These are phyloP conservation scores for Phytophthora niederhauseri DNA, from an alignment of 352 stramenopile genomes.

Conservation along the genomic window DNA sequence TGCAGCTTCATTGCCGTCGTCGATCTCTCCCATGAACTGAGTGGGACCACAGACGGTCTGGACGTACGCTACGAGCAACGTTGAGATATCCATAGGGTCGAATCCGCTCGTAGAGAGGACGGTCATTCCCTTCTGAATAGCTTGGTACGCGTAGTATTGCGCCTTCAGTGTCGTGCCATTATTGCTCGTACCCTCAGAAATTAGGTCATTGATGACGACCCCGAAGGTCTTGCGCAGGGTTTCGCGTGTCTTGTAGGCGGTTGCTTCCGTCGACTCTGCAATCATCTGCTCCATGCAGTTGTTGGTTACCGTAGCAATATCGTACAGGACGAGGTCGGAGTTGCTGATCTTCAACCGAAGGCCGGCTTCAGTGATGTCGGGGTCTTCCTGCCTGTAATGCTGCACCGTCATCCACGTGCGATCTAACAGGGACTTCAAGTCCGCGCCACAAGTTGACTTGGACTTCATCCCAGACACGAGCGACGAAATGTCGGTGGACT, in stretches of 20 bases:
- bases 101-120: conserved; percentile 41
- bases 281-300: conserved; percentile 28
- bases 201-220: conserved; percentile 48
- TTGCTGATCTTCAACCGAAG: conserved; percentile 44
- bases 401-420: conserved; percentile 39
- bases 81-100: conserved; percentile 44
- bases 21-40: conserved; percentile 48
- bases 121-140: conserved; percentile 40
- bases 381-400: conserved; percentile 31
- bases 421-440: conserved; percentile 46
- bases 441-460: conserved; percentile 38
- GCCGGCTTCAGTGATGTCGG: conserved; percentile 31
- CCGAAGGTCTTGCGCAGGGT: conserved; percentile 46
- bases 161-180: conserved; percentile 36
- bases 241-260: conserved; percentile 31
- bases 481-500: conserved; percentile 18
- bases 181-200: conserved; percentile 32
- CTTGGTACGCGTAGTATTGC: conserved; percentile 39
- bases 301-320: conserved; percentile 46
- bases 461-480: conserved; percentile 38
- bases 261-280: conserved; percentile 6
- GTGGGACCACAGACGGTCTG: conserved; percentile 60
- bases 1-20: conserved; percentile 38
- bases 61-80: conserved; percentile 43
- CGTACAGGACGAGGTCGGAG: conserved; percentile 47